Evolutionary conservation across 192 early-diverging fungal genomes (phyloP).

Genomic region (Umbelopsis isabellina): DNA sequence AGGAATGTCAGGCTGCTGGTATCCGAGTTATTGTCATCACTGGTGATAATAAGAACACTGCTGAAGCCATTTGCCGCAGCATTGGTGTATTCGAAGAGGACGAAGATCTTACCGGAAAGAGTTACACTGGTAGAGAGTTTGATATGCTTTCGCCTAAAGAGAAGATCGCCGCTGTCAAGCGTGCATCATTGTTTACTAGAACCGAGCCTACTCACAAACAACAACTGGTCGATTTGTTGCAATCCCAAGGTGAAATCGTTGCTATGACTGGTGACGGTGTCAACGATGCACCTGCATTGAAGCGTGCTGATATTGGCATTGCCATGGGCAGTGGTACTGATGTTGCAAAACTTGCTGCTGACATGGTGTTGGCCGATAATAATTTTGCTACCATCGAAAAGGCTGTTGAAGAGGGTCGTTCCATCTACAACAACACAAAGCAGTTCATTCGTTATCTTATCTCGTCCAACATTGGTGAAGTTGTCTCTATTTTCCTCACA

Average conservation of each 20-base stretch:
- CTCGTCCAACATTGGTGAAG: conserved; percentile 98
- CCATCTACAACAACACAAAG: conserved; percentile 99
- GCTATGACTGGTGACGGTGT: conserved; percentile 99
- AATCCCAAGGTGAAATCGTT: conserved; percentile 80
- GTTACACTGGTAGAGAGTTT: conserved; percentile 95
- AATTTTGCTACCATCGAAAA: conserved; percentile 99
- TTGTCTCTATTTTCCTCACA: conserved; percentile 96
- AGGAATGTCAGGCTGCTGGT: conserved; percentile 88
- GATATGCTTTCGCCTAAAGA: conserved; percentile 77
- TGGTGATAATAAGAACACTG: conserved; percentile 97
- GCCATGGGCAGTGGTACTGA: conserved; percentile 99
- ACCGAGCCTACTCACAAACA: conserved; percentile 96
- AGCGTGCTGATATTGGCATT: conserved; percentile 98
- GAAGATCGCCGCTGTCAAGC: conserved; percentile 71
- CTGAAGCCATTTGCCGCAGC: conserved; percentile 91
- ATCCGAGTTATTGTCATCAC: conserved; percentile 99
- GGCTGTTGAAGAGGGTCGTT: conserved; percentile 96
- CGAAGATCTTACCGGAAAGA: conserved; percentile 67
- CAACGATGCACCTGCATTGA: conserved; percentile 97
- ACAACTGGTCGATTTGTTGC: conserved; percentile 90
- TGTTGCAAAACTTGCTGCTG: conserved; percentile 96
- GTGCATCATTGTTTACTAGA: conserved; percentile 88
- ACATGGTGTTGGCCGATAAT: conserved; percentile 97
- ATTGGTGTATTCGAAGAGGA: conserved; percentile 88
- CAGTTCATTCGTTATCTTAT: conserved; percentile 99